Percentiles rank a stretch among this genome's conserved stretches.
phyloP scores from a whole-genome alignment of 148 eudicot species.

The Silene uniflora region DNA sequence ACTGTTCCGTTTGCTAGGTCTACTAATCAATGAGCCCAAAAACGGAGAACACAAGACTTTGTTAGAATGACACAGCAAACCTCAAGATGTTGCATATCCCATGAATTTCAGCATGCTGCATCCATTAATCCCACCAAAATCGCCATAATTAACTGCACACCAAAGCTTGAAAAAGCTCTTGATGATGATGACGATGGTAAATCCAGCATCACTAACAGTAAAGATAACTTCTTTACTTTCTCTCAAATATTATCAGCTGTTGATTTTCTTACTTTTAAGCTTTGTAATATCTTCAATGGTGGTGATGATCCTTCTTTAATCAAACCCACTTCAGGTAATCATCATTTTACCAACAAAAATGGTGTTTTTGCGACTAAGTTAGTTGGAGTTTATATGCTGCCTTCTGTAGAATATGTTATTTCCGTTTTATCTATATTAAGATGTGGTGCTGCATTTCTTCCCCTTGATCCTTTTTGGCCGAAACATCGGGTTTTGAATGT shows the following conservation, averaged over 20 bases:
- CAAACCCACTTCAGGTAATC: slow-evolving; percentile 40
- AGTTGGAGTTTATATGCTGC: slow-evolving; percentile 63
- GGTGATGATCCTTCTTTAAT: slow-evolving; percentile 45
- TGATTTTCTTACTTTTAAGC: slow-evolving; percentile 49
- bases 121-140: slow-evolving; percentile 43
- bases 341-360: not conserved
- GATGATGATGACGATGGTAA: not conserved
- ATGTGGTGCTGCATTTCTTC: slow-evolving; percentile 75
- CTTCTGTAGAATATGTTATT: slow-evolving; percentile 72
- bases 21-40: too few relatives aligned
- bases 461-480: slow-evolving; percentile 84
- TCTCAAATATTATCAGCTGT: slow-evolving; percentile 58
- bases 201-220: slow-evolving; percentile 17
- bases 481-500: slow-evolving; percentile 55
- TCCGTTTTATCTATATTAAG: slow-evolving; percentile 69
- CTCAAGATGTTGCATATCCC: slow-evolving; percentile 63
- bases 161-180: slow-evolving; percentile 23
- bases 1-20: too few relatives aligned
- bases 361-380: slow-evolving; percentile 32
- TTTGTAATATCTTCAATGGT: slow-evolving; percentile 49
- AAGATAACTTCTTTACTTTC: slow-evolving; percentile 66
- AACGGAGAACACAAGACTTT: too few relatives aligned
- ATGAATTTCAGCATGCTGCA: slow-evolving; percentile 52
- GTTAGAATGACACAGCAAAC: not conserved
- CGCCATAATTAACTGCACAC: slow-evolving; percentile 57